Base-by-base conservation (phyloP, 345 rosid genomes). In the Mallotus nudiflorus region DNA sequence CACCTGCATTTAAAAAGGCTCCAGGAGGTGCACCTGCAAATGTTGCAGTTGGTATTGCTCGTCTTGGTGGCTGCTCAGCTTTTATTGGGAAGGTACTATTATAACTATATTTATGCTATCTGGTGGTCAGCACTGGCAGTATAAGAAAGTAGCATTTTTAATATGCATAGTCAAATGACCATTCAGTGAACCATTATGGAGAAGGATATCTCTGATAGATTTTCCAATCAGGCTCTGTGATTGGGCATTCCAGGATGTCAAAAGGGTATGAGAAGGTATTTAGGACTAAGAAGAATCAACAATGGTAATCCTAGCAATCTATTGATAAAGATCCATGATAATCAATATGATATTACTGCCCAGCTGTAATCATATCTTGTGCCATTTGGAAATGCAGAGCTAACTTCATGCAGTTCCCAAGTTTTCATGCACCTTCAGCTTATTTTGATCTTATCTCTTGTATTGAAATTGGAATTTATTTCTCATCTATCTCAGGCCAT, bases 21-120 rank as follows among this genome's bases (percentile, higher is more conserved):
- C 88, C 97, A 0, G 97, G 99, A 61, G 97, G 99, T 71, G 99
- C 99, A 25, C 99, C 99, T 65, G 97, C 97, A 33, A 95, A 95
- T 82, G 97, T 90, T 44, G 97, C 96, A 25, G 97, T 90, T 55
- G 99, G 97, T 44, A 90, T 95, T 18, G 82, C 97, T 73, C 93
- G 97, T 72, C 97, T 90, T 12, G 97, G 97, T 51, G 99, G 99
- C 58, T 87, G 91, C 33, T 86, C 97, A 1, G 97, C 97, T 63
- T 92, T 92, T 76, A 84, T 95, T 42, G 99, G 96, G 48, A 95
- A 92, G 96, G 99, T 95, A 70, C 57, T 28, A 0, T 52, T 37
- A 52, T 57, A 14, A 24, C 16, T 42, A 40, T 57, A 22, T 48
- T 24, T 19, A 40, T 28, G 20, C n/a, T 6, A 35, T 50, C 35